Conservation (phyloP, 208 protist genomes). For the Crithidia thermophila region DNA sequence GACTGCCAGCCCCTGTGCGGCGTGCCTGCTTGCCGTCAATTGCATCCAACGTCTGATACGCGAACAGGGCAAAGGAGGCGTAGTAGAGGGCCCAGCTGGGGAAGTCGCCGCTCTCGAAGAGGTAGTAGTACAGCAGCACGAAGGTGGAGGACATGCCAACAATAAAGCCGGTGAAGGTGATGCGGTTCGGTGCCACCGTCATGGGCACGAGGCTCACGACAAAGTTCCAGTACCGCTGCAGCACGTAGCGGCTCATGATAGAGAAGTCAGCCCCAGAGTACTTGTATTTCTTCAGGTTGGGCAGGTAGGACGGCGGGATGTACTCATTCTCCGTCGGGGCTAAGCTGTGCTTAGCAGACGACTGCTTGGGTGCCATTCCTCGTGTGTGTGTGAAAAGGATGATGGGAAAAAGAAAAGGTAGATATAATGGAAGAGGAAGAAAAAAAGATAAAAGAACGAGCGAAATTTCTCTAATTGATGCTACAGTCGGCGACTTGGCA, state of each 20-base stretch:
- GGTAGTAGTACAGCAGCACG: slow-evolving; percentile 64
- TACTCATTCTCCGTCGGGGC: slow-evolving; percentile 54
- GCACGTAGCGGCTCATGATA: slow-evolving; percentile 69
- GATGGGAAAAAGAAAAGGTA: background rate
- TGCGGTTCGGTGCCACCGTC: slow-evolving; percentile 87
- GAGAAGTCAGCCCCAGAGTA: slow-evolving; percentile 77
- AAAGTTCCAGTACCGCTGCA: slow-evolving; percentile 90
- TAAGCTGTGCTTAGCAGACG: slow-evolving; percentile 33
- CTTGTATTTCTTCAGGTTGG: slow-evolving; percentile 85
- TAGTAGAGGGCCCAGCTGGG: slow-evolving; percentile 91
- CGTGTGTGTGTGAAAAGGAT: background rate
- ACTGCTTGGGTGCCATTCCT: background rate
- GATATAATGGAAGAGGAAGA: background rate
- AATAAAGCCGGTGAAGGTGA: slow-evolving; percentile 87
- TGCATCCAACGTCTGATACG: slow-evolving; percentile 95
- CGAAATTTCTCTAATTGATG: too few species aligned
- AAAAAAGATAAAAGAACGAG: slow-evolving; percentile 24
- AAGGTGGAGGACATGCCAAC: slow-evolving; percentile 72
- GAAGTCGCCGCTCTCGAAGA: slow-evolving; percentile 54
- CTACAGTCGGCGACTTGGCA: too few species aligned
- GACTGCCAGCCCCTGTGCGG: slow-evolving; percentile 86
- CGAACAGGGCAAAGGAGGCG: slow-evolving; percentile 67
- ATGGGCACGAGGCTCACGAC: slow-evolving; percentile 84
- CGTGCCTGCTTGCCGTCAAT: slow-evolving; percentile 97
- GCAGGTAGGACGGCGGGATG: slow-evolving; percentile 65